Evolutionary conservation across 352 stramenopile species (phyloP).

Genomic region (Thalassiosira exigua): DNA sequence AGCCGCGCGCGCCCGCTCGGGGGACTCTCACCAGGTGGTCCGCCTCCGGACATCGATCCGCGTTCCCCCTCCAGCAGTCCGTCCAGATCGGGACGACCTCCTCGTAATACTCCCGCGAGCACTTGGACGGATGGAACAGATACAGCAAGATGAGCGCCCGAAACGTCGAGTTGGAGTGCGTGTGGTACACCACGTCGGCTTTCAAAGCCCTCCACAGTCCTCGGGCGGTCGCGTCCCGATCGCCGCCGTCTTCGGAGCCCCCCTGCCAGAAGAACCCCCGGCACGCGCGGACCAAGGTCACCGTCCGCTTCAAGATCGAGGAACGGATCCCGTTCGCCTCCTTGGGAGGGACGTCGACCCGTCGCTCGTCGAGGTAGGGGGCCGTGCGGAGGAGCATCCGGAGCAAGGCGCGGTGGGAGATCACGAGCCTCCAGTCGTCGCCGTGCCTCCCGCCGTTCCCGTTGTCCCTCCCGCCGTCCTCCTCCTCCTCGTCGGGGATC

Average conservation of each 20-base stretch:
- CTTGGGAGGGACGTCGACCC: conserved; percentile 53
- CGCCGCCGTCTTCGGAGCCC: conserved; percentile 4
- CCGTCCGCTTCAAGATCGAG: conserved; percentile 69
- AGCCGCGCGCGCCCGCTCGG: no score
- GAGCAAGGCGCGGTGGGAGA: conserved; percentile 72
- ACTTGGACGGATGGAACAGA: conserved; percentile 80
- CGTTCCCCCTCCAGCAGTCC: conserved; percentile 73
- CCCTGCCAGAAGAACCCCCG: conserved; percentile 82
- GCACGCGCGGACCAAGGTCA: conserved; percentile 72
- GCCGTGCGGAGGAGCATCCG: conserved; percentile 76
- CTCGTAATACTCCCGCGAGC: conserved; percentile 71
- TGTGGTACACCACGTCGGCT: conserved; percentile 75
- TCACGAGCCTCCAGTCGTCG: conserved; percentile 60
- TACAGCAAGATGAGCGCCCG: conserved; percentile 81
- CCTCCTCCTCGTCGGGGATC: conserved; percentile 33
- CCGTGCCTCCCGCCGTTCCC: conserved; percentile 9
- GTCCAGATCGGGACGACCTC: conserved; percentile 80
- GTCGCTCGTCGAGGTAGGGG: conserved; percentile 81
- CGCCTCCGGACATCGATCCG: conserved; percentile 82
- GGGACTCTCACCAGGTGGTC: conserved; percentile 63
- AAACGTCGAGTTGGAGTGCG: conserved; percentile 82
- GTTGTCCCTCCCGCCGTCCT: conserved; percentile 15
- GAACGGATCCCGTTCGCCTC: conserved; percentile 60
- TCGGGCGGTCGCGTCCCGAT: conserved; percentile 59
- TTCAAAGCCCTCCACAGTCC: conserved; percentile 73